Evolutionary conservation across 805 yeast species (phyloP).

Genomic region (Pichia eremophila): DNA sequence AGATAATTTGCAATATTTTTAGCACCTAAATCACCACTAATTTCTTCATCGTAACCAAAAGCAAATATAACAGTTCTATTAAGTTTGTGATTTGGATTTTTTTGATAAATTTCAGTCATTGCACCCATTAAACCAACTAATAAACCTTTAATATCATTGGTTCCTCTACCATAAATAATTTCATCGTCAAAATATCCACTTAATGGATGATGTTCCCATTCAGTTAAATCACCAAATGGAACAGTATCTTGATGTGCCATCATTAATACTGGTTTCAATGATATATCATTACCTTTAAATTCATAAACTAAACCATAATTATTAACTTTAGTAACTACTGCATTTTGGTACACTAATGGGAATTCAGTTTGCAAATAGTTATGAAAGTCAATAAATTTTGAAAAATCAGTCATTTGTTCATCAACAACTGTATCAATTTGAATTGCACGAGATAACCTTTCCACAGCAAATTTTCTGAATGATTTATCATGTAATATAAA

Average conservation of each 20-base stretch:
- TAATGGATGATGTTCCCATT: constrained; percentile 65
- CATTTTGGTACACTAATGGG: constrained; percentile 37
- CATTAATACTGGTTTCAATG: constrained; percentile 53
- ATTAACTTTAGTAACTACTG: constrained; percentile 48
- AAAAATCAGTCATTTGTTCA: constrained; percentile 14
- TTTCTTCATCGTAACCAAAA: constrained; percentile 77
- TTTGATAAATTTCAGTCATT: constrained; percentile 41
- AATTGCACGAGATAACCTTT: constrained; percentile 39
- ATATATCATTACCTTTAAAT: constrained; percentile 44
- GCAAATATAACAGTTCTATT: constrained; percentile 53
- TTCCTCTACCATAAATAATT: constrained; percentile 66
- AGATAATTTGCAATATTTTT: constrained; percentile 36
- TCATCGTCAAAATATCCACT: constrained; percentile 55
- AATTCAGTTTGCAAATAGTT: constrained; percentile 27
- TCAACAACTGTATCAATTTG: constrained; percentile 41
- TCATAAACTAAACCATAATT: constrained; percentile 55
- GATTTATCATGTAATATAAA: constrained; percentile 26
- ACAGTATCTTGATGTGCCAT: constrained; percentile 80
- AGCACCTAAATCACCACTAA: constrained; percentile 57
- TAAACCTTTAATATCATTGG: constrained; percentile 64
- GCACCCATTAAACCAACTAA: constrained; percentile 61
- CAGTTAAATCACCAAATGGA: constrained; percentile 51
- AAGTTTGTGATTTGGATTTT: constrained; percentile 35
- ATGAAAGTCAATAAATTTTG: constrained; percentile 16
- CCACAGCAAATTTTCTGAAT: constrained; percentile 29